phyloP scores from a whole-genome alignment of 2,329 filamentous ascomycete species.

The Cladophialophora carrionii region DNA sequence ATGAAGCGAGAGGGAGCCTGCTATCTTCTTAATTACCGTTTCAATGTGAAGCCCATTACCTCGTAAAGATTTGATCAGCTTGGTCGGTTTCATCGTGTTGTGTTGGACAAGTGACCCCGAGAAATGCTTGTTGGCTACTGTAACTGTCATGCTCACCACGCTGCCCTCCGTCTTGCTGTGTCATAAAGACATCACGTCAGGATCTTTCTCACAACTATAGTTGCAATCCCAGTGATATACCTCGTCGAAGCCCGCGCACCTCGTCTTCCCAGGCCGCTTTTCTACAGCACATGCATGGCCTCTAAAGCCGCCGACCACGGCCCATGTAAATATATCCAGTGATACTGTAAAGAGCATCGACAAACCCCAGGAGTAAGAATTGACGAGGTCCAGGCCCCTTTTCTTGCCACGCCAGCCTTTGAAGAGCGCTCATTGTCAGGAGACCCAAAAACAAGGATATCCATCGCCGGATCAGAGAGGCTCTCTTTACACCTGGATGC shows the following conservation, averaged over 20 bases:
- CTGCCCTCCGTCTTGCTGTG: neutral
- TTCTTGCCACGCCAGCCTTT: neutral
- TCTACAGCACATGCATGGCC: neutral
- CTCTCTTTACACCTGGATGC: neutral
- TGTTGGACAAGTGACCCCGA: neutral
- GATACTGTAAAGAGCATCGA: neutral
- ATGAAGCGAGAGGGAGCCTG: neutral
- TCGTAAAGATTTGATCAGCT: neutral
- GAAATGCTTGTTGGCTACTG: neutral
- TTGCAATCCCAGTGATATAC: neutral
- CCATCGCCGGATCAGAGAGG: neutral
- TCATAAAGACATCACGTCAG: neutral
- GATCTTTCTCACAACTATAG: neutral
- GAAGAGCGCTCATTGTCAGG: neutral
- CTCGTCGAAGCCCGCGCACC: neutral
- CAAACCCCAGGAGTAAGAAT: neutral
- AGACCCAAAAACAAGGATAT: neutral
- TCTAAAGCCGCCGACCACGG: neutral
- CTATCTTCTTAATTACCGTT: neutral
- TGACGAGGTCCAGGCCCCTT: neutral
- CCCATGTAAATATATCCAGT: neutral
- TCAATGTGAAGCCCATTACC: neutral
- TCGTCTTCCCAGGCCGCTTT: neutral
- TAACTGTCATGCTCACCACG: neutral
- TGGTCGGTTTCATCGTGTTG: neutral